Conservation (phyloP, 805 yeast genomes). For the Tetrapisispora namnaoensis region DNA sequence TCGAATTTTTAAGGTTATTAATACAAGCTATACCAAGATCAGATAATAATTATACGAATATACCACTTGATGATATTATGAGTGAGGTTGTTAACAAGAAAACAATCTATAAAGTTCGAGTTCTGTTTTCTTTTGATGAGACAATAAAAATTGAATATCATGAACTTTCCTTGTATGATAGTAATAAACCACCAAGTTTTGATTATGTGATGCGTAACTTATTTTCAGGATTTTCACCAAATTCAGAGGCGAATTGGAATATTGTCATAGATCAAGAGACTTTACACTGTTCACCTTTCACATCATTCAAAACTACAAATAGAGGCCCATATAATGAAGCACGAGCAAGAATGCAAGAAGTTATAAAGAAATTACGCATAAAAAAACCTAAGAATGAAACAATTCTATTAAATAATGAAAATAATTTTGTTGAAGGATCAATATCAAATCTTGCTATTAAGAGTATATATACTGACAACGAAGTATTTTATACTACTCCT, state of each 20-base stretch:
- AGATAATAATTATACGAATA: too few relatives aligned
- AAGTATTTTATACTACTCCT: constrained; percentile 66
- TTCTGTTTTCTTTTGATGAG: constrained; percentile 33
- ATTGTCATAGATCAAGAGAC: constrained; percentile 51
- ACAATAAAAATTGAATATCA: constrained; percentile 31
- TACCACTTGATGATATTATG: constrained; percentile 9
- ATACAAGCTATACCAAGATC: not conserved
- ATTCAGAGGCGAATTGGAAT: constrained; percentile 36
- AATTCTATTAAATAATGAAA: constrained; percentile 57
- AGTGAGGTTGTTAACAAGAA: constrained; percentile 18
- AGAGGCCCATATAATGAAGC: constrained; percentile 57
- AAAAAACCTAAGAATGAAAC: constrained; percentile 37
- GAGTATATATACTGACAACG: constrained; percentile 5
- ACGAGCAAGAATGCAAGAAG: constrained; percentile 34
- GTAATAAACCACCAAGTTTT: not conserved
- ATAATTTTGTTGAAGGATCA: constrained; percentile 69
- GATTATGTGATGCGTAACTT: constrained; percentile 23
- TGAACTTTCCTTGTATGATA: constrained; percentile 22
- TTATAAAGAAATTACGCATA: constrained; percentile 24
- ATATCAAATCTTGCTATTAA: constrained; percentile 67
- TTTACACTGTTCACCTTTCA: constrained; percentile 56
- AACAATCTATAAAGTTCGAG: constrained; percentile 39
- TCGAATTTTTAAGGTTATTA: constrained; percentile 29
- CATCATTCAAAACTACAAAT: constrained; percentile 78
- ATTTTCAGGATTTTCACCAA: constrained; percentile 18